Evolutionary conservation across 305 asterid genomes (phyloP), one percentile per base, ranked within the genome.

Genomic region (Fraxinus angustifolia): DNA sequence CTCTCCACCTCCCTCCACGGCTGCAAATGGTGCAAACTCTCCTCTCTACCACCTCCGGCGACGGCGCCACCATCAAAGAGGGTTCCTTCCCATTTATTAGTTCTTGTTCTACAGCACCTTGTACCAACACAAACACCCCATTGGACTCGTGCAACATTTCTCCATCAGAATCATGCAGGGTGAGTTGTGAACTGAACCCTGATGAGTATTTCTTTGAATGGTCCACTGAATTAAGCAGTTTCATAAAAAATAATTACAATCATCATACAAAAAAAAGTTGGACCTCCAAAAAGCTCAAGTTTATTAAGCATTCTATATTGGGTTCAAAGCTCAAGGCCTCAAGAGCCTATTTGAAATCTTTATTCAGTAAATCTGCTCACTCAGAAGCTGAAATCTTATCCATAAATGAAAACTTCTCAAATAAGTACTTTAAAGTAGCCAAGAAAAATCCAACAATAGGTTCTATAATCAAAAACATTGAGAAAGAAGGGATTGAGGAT

Each of bases 91-190:
- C 85, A 30, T 81, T 83, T 23, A 60, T 56, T 30, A 4, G 40
- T 56, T 19, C 73, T n/a, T 81, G 83, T 81, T 71, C 81, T 42
- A 68, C 74, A 12, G 74, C 38, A 4, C 40, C 74, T 30, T 68
- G 74, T 14, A 68, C 74, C 36, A 68, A 30, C 38, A 30, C 74
- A 68, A 68, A 28, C 38, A 30, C 40, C 74, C 74, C 74, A 68
- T 68, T 68, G 74, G 74, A 30, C 38, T 30, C 74, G 1, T 68
- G 74, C 74, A 68, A 68, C 74, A 68, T 68, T 68, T 90, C 97
- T 7, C 97, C 98, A 11, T 87, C 97, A 4, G 97, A 93, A 48
- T 93, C 98, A 3, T 89, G 97, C 87, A 79, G 94, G 67, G 94
- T 86, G 6, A 93, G 98, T 83, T 88, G 91, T 73, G 99, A 95